Conservation (phyloP, 805 yeast species). For the Candida sithepensis region DNA sequence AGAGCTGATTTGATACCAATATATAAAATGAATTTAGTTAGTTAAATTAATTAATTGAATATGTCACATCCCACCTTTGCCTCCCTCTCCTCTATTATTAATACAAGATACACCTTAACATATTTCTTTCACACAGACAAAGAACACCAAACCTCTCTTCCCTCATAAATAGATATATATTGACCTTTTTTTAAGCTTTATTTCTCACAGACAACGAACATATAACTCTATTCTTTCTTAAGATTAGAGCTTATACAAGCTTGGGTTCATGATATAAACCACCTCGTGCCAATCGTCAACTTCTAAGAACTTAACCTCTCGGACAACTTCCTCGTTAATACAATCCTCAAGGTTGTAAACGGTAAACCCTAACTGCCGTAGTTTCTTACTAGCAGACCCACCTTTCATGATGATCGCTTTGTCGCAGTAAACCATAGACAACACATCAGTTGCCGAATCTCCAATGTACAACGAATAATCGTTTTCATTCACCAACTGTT, state of each 20-base stretch:
- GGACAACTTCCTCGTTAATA: not conserved
- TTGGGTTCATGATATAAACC: conserved; percentile 8
- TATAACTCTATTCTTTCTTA: not conserved
- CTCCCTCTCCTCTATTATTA: no score
- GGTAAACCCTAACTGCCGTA: conserved; percentile 22
- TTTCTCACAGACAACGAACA: not conserved
- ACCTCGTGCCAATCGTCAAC: conserved; percentile 19
- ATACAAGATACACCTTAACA: no score
- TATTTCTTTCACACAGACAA: no score
- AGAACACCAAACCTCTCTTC: no score
- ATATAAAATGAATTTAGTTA: no score
- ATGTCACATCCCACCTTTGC: no score
- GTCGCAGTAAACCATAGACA: conserved; percentile 45
- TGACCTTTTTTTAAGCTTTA: no score
- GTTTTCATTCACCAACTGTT: conserved; percentile 14
- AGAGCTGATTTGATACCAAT: no score
- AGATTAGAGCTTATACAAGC: conserved; percentile 7
- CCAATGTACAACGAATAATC: conserved; percentile 47
- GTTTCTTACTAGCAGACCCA: conserved; percentile 31
- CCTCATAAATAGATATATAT: no score
- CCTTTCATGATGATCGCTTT: conserved; percentile 44
- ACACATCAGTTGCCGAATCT: conserved; percentile 58
- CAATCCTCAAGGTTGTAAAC: conserved; percentile 18
- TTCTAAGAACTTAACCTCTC: conserved; percentile 14
- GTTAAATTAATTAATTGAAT: no score